Evolutionary conservation across 2,329 filamentous ascomycete species (phyloP).

Genomic region (Stylonectria norvegica): DNA sequence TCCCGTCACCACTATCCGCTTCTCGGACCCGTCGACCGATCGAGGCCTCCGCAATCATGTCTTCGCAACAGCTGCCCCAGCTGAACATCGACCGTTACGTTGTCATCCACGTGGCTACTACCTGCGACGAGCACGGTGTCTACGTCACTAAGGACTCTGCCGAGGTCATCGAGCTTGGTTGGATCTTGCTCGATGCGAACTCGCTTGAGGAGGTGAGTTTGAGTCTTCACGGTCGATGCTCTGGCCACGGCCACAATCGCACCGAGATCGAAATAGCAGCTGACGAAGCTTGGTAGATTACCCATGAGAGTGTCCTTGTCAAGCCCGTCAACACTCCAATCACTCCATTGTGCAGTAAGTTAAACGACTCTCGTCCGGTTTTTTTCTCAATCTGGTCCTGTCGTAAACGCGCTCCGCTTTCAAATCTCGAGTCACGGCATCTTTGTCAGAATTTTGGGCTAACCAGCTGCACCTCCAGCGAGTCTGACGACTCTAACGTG

Average conservation of each 20-base stretch:
- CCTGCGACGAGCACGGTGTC: slow-evolving; percentile 97
- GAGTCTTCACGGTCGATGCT: slow-evolving; percentile 1
- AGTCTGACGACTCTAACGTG: slow-evolving; percentile 96
- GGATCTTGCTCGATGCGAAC: slow-evolving; percentile 92
- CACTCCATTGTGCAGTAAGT: slow-evolving; percentile 97
- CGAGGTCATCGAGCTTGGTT: slow-evolving; percentile 98
- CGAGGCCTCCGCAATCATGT: slow-evolving; percentile 33
- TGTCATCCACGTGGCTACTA: slow-evolving; percentile 97
- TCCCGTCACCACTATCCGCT: neutral
- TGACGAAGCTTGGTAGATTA: slow-evolving; percentile 57
- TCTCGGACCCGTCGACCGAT: slow-evolving; percentile 11
- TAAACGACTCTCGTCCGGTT: slow-evolving; percentile 17
- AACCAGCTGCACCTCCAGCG: slow-evolving; percentile 51
- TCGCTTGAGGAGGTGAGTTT: slow-evolving; percentile 81
- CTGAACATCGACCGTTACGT: slow-evolving; percentile 91
- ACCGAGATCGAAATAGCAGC: slow-evolving; percentile 2
- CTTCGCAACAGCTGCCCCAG: slow-evolving; percentile 46
- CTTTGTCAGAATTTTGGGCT: slow-evolving; percentile 9
- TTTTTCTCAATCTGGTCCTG: slow-evolving; percentile 17
- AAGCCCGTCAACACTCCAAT: slow-evolving; percentile 99
- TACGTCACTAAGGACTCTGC: slow-evolving; percentile 99
- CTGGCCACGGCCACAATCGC: neutral
- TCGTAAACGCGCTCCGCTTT: slow-evolving; percentile 5
- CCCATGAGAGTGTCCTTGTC: slow-evolving; percentile 93
- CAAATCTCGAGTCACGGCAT: neutral